Evolutionary conservation across 768 basidiomycete species (phyloP).

Genomic region (Mycena maculata): DNA sequence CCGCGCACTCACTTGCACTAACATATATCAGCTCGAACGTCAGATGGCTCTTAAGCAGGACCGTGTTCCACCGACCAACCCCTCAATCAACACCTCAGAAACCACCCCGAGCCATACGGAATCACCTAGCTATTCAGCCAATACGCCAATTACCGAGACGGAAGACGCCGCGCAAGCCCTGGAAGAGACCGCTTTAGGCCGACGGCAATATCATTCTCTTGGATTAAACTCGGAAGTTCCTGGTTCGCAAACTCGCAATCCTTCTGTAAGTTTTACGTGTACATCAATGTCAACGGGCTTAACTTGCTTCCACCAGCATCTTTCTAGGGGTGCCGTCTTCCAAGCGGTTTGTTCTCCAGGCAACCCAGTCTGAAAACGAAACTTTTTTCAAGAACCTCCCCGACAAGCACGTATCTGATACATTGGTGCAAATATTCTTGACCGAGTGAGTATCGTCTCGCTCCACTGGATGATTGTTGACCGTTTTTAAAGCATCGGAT

Average conservation of each 20-base stretch:
- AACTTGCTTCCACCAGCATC: constrained; percentile 16
- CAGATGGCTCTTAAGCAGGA: constrained; percentile 22
- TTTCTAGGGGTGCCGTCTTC: background rate
- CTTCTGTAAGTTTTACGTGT: constrained; percentile 3
- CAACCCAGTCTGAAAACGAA: constrained; percentile 12
- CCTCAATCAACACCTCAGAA: background rate
- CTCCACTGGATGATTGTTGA: background rate
- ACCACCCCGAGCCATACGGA: background rate
- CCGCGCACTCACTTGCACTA: background rate
- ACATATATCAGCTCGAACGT: constrained; percentile 12
- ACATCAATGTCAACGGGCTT: too few species aligned
- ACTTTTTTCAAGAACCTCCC: constrained; percentile 12
- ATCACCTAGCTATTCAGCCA: constrained; percentile 1
- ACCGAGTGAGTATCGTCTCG: background rate
- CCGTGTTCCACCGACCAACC: background rate
- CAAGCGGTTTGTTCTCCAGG: constrained; percentile 3
- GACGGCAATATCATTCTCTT: constrained; percentile 15
- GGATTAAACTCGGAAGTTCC: constrained; percentile 19
- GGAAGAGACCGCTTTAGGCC: constrained; percentile 16
- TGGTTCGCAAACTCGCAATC: background rate
- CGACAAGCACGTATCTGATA: constrained; percentile 3
- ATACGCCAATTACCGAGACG: constrained; percentile 12
- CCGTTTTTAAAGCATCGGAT: background rate
- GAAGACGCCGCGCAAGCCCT: constrained; percentile 22
- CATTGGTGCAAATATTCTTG: constrained; percentile 10